These are phyloP conservation scores for Harringtonia lauricola DNA, from an alignment of 2,329 filamentous ascomycete genomes.

Conservation along the genomic window DNA sequence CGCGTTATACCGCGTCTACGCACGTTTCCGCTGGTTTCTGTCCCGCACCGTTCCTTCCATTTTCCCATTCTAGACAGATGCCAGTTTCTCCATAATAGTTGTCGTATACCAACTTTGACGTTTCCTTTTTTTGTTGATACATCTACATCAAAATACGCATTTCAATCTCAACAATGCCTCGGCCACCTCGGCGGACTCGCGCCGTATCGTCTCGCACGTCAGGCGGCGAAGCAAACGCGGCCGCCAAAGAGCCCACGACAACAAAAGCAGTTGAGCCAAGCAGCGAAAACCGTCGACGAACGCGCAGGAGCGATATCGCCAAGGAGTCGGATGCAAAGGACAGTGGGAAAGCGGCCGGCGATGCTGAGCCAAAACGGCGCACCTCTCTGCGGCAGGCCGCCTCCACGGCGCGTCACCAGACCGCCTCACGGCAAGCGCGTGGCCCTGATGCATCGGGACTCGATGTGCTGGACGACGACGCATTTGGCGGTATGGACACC, in stretches of 20 bases:
- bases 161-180: constrained; percentile 13
- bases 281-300: constrained; percentile 2
- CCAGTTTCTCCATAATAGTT: no score
- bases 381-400: constrained; percentile 8
- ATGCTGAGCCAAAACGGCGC: constrained; percentile 20
- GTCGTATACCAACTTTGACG: constrained; percentile 3
- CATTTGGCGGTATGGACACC: constrained; percentile 30
- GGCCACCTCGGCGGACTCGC: constrained; percentile 11
- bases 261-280: constrained; percentile 15
- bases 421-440: constrained; percentile 18
- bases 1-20: background rate
- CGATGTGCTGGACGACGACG: constrained; percentile 32
- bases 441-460: constrained; percentile 32
- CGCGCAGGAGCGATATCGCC: constrained; percentile 20
- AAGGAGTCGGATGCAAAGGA: constrained; percentile 19
- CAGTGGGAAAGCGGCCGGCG: no score
- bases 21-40: background rate
- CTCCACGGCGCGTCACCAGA: constrained; percentile 1
- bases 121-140: constrained; percentile 2
- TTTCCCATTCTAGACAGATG: background rate
- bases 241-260: constrained; percentile 8
- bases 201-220: constrained; percentile 4
- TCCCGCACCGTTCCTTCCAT: constrained; percentile 1
- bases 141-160: no score
- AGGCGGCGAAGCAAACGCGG: background rate